Conservation (phyloP, 2,329 filamentous ascomycete species). For the Teratosphaeria pseudoeucalypti region DNA sequence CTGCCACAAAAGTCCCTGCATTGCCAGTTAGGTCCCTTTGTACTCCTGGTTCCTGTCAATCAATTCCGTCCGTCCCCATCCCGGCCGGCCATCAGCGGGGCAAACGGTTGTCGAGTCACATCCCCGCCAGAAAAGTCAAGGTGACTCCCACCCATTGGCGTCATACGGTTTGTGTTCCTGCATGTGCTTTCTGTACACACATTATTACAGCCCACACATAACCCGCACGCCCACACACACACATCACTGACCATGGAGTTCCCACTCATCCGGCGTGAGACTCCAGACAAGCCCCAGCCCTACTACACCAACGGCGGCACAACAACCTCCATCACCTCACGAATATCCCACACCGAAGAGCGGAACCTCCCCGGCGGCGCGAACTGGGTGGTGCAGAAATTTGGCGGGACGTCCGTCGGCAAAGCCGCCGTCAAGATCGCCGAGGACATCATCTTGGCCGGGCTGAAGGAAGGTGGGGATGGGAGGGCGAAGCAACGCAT, state of each 20-base stretch:
- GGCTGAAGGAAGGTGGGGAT: constrained; percentile 38
- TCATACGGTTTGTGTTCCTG: not conserved
- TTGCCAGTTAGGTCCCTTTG: not conserved
- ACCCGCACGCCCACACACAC: too few species aligned
- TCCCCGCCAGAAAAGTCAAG: not conserved
- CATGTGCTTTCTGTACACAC: not conserved
- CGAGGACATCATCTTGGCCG: constrained; percentile 49
- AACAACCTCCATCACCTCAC: not conserved
- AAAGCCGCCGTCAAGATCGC: constrained; percentile 64
- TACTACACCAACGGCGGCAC: constrained; percentile 1
- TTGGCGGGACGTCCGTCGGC: constrained; percentile 88
- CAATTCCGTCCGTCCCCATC: not conserved
- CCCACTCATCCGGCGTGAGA: constrained; percentile 4
- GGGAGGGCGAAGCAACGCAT: constrained; percentile 49
- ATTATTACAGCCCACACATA: not conserved
- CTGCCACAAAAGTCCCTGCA: not conserved
- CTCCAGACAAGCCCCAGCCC: constrained; percentile 1
- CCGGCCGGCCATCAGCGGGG: not conserved
- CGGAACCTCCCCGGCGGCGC: constrained; percentile 39
- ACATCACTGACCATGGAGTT: constrained; percentile 4
- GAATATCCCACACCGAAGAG: constrained; percentile 33
- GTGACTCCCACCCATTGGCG: not conserved
- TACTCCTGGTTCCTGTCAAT: not conserved
- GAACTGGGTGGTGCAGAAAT: constrained; percentile 84
- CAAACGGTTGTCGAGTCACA: not conserved